Evolutionary conservation across 1,139 yeast species (phyloP), one percentile per base, ranked within the genome.

Genomic region (Tardiomyces digboiensis): DNA sequence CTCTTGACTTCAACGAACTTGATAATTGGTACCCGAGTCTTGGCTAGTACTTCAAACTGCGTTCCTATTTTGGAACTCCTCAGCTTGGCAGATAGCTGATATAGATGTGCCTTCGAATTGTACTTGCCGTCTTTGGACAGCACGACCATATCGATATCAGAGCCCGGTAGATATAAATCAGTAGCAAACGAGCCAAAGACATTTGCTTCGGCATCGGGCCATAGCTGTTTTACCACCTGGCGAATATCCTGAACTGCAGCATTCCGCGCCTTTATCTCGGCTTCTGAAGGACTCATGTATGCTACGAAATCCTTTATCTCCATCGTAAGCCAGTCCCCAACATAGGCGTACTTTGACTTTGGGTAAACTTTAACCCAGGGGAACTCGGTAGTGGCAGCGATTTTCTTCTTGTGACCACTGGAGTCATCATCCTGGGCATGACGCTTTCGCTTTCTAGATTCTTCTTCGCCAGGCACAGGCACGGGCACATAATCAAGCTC

Each of bases 141-240:
- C 21, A 93, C 76, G 39, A 89, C 97, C 81, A 93, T 81, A 64
- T 93, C 99, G 29, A 93, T 88, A 69, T 93, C 99, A 0, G 97
- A 87, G 1, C 96, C 96, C 0, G 98, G 98, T 20, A 93, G 68
- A 57, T 89, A 91, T 50, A 93, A 67, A 59, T 89, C 97, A 0
- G 98, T 89, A 0, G 98, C 97, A 61, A 79, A 86, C 0, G 97
- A 88, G 0, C 99, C 99, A 68, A 93, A 91, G 14, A 89, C 95
- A 54, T 82, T 84, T 8, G 84, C 76, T 46, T 82, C 83, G 2
- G 95, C 82, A 49, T 79, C 86, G 1, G 80, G 79, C 97, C 98
- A 91, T 45, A 82, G 69, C 2, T 66, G 58, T 26, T 63, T 63
- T 8, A 89, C 83, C 12, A 77, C 71, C 2, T 61, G 57, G 48